Evolutionary conservation across 768 basidiomycete genomes (phyloP).

Genomic region (Cystofilobasidium macerans): DNA sequence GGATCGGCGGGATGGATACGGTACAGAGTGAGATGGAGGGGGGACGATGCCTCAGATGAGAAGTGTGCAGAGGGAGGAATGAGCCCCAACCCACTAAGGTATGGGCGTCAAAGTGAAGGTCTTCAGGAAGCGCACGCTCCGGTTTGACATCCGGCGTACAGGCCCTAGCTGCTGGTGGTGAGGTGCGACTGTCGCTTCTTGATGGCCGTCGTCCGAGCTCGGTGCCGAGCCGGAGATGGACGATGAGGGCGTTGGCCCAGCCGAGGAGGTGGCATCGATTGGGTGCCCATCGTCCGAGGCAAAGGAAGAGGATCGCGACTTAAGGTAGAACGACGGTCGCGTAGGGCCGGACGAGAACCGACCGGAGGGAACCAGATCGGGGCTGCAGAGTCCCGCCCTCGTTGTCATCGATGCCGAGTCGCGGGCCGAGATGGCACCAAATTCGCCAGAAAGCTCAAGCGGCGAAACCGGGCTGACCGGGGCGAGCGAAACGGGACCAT

Average conservation of each 20-base stretch:
- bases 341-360: neutral
- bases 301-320: neutral
- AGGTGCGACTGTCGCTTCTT: too few relatives aligned
- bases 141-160: neutral
- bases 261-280: neutral
- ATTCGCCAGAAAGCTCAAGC: constrained; percentile 13
- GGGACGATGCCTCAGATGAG: too few relatives aligned
- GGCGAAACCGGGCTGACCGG: constrained; percentile 14
- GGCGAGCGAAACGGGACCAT: neutral
- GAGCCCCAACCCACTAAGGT: too few relatives aligned
- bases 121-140: constrained; percentile 4
- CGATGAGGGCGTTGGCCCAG: neutral
- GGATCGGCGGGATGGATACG: too few relatives aligned
- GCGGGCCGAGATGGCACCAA: neutral
- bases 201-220: neutral
- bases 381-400: too few relatives aligned
- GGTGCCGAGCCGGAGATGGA: neutral
- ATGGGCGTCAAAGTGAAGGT: neutral
- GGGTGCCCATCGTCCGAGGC: neutral
- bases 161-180: neutral
- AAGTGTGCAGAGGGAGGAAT: too few relatives aligned
- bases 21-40: too few relatives aligned
- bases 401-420: neutral
- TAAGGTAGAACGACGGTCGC: neutral
- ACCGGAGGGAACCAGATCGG: too few relatives aligned